These are phyloP conservation scores for Jimgerdemannia lactiflua DNA, from an alignment of 192 early-diverging fungal genomes.

Conservation along the genomic window DNA sequence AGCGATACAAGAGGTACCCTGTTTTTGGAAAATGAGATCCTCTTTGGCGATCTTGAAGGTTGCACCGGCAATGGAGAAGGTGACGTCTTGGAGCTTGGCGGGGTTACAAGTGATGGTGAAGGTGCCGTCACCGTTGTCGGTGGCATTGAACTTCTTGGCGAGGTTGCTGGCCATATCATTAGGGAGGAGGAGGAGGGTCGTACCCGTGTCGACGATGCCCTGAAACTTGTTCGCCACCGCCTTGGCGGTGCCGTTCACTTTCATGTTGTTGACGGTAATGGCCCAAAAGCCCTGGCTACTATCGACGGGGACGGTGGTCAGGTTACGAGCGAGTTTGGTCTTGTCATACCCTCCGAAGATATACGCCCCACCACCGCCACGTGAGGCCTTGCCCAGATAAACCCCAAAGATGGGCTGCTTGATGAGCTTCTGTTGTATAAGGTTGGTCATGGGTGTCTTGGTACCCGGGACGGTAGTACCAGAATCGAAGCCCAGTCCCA, in stretches of 20 bases:
- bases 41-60: conserved; percentile 33
- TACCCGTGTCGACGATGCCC: conserved; percentile 27
- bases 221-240: not conserved
- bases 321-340: conserved; percentile 28
- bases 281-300: not conserved
- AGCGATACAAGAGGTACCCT: conserved; percentile 22
- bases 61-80: conserved; percentile 31
- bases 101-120: conserved; percentile 20
- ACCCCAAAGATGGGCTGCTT: conserved; percentile 58
- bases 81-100: conserved; percentile 19
- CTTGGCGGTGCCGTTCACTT: too few relatives aligned
- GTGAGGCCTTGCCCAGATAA: conserved; percentile 40
- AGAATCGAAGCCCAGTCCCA: conserved; percentile 62
- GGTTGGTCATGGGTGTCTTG: conserved; percentile 56
- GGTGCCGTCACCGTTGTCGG: conserved; percentile 23
- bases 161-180: conserved; percentile 11
- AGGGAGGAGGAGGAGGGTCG: conserved; percentile 36
- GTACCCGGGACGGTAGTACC: conserved; percentile 36
- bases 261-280: too few relatives aligned
- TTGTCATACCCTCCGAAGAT: conserved; percentile 46
- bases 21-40: conserved; percentile 27
- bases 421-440: conserved; percentile 45
- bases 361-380: conserved; percentile 38
- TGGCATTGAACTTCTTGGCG: conserved; percentile 15
- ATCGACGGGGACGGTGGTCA: conserved; percentile 43